phyloP scores from a whole-genome alignment of 2,329 filamentous ascomycete species.

The Neofusicoccum kwambonambiense region DNA sequence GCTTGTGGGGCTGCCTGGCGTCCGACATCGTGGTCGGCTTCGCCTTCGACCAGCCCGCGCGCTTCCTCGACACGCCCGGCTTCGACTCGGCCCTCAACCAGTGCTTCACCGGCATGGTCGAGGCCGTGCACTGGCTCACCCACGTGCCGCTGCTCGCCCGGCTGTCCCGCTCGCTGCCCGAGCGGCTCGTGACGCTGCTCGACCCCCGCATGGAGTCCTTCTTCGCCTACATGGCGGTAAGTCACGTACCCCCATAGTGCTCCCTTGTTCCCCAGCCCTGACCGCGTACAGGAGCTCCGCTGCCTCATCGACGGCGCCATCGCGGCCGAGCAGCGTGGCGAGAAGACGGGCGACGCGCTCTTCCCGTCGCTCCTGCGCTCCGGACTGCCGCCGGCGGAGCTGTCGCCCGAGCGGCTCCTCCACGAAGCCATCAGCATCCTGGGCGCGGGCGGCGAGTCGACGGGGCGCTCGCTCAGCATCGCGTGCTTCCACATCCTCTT shows the following conservation, averaged over 20 bases:
- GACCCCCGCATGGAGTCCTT: not conserved
- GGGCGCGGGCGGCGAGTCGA: conserved; percentile 35
- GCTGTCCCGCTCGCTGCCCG: not conserved
- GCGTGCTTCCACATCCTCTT: conserved; percentile 29
- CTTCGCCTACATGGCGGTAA: not conserved
- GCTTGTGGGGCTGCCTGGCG: not conserved
- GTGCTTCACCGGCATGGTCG: not conserved
- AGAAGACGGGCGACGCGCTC: not conserved
- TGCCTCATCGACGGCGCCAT: too few relatives aligned
- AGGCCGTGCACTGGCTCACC: not conserved
- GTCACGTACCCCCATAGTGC: not conserved
- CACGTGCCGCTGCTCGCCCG: not conserved
- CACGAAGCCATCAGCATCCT: conserved; percentile 14
- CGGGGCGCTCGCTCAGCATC: conserved; percentile 24
- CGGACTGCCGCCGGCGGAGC: conserved; percentile 23
- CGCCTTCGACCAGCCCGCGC: not conserved
- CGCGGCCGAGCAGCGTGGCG: not conserved
- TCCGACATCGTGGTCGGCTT: not conserved
- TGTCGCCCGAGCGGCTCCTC: conserved; percentile 23
- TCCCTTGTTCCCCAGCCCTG: too few relatives aligned
- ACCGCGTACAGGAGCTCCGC: too few relatives aligned
- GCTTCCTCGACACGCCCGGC: not conserved
- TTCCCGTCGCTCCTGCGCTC: not conserved
- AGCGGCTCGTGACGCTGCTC: not conserved
- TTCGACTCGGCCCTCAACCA: not conserved